Conservation (phyloP, 2,329 filamentous ascomycete species). For the Penicillium sp. region DNA sequence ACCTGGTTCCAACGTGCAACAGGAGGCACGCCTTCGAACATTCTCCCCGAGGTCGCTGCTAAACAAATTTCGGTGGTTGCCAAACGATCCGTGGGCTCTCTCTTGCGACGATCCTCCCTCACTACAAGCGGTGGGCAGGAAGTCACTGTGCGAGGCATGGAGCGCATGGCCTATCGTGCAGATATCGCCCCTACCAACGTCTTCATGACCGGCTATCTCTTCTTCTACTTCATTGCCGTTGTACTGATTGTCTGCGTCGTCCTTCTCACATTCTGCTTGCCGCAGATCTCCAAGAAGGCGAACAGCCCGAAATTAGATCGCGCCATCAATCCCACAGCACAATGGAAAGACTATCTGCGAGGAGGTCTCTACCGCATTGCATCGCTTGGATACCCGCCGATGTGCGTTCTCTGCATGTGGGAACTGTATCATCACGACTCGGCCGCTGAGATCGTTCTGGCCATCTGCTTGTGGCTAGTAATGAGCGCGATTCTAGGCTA, state of each 20-base stretch:
- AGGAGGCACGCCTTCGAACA: conserved; percentile 70
- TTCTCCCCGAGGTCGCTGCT: conserved; percentile 59
- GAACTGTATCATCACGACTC: conserved; percentile 84
- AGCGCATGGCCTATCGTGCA: conserved; percentile 80
- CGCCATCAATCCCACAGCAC: conserved; percentile 71
- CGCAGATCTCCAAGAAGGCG: conserved; percentile 66
- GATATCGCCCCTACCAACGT: conserved; percentile 84
- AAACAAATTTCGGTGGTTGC: conserved; percentile 77
- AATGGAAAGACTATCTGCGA: conserved; percentile 87
- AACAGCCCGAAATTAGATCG: conserved; percentile 67
- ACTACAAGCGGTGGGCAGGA: conserved; percentile 34
- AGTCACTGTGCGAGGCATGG: conserved; percentile 69
- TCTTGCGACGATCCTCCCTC: conserved; percentile 28
- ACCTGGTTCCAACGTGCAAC: conserved; percentile 96
- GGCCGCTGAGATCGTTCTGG: conserved; percentile 75
- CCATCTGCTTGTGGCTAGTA: conserved; percentile 81
- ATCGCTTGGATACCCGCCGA: conserved; percentile 85
- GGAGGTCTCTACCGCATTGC: conserved; percentile 88
- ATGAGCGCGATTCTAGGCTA: conserved; percentile 72
- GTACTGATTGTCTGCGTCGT: conserved; percentile 67
- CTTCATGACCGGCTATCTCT: conserved; percentile 84
- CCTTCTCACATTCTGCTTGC: conserved; percentile 72
- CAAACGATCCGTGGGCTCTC: conserved; percentile 41
- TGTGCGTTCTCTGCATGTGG: conserved; percentile 87
- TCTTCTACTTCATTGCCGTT: conserved; percentile 82